These are phyloP conservation scores for Cucurbita argyrosperma DNA, from an alignment of 306 rosid genomes.

Conservation along the genomic window DNA sequence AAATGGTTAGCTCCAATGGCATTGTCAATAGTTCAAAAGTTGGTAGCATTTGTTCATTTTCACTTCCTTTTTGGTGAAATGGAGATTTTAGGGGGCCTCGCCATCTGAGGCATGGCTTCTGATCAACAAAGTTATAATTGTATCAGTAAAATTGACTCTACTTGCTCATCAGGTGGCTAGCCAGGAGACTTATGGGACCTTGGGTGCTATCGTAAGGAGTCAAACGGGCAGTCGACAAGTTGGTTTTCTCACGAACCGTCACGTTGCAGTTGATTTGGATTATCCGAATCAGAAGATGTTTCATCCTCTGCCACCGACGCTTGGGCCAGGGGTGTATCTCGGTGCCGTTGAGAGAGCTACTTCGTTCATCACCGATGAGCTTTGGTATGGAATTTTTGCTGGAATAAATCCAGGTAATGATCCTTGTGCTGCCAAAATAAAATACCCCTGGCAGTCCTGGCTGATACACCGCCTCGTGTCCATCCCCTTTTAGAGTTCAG, in stretches of 20 bases:
- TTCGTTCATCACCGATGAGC: constrained; percentile 92
- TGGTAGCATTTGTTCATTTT: not conserved
- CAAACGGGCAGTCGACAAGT: constrained; percentile 87
- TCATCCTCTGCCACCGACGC: constrained; percentile 92
- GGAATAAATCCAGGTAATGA: constrained; percentile 95
- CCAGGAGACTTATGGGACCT: constrained; percentile 96
- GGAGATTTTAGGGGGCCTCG: not conserved
- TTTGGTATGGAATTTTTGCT: constrained; percentile 96
- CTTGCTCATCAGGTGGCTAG: constrained; percentile 62
- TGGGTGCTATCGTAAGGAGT: constrained; percentile 96
- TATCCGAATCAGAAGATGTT: constrained; percentile 99
- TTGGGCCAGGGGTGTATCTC: constrained; percentile 98
- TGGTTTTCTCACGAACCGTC: constrained; percentile 97
- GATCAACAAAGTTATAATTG: no score
- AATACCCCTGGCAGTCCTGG: not conserved
- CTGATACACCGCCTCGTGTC: no score
- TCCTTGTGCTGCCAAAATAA: not conserved
- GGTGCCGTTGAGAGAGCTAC: constrained; percentile 99
- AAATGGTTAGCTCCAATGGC: not conserved
- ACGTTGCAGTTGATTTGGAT: constrained; percentile 92
- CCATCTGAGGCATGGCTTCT: no score
- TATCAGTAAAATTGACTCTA: not conserved
- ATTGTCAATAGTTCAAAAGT: not conserved
- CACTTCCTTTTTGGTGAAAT: not conserved
- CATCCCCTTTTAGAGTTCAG: no score